Conservation (phyloP, 2,329 filamentous ascomycete species). For the Domatiomyces globalis region DNA sequence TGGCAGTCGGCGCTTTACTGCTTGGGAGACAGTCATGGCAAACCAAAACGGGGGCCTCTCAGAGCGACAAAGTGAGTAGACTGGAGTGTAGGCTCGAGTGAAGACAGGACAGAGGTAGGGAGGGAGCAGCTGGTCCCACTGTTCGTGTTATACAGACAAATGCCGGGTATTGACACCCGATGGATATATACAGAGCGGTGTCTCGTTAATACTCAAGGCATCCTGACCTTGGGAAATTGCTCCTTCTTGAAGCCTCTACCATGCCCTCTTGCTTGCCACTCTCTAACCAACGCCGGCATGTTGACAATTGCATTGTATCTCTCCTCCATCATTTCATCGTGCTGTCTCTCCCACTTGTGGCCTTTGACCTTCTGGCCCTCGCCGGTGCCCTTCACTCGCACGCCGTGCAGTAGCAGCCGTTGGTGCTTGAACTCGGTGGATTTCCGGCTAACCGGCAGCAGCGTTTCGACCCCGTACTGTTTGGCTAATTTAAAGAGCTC, state of each 20-base stretch:
- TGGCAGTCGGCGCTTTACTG: too few species aligned
- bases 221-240: conserved; percentile 41
- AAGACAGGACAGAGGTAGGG: background rate
- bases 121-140: background rate
- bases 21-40: too few species aligned
- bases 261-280: conserved; percentile 78
- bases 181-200: background rate
- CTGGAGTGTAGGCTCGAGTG: too few species aligned
- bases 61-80: too few species aligned
- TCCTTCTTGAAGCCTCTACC: conserved; percentile 57
- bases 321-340: conserved; percentile 72
- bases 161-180: background rate
- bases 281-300: conserved; percentile 82
- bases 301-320: conserved; percentile 83
- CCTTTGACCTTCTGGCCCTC: conserved; percentile 90
- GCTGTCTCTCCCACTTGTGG: conserved; percentile 76
- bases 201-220: background rate
- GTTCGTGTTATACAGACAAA: background rate
- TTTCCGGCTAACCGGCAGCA: conserved; percentile 66
- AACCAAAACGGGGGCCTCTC: too few species aligned
- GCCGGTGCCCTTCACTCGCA: conserved; percentile 84
- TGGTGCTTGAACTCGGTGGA: conserved; percentile 53
- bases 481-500: conserved; percentile 77
- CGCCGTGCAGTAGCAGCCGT: conserved; percentile 60
- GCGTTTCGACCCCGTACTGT: conserved; percentile 62